phyloP scores from a whole-genome alignment of 345 rosid genomes.

The Salix dunnii region DNA sequence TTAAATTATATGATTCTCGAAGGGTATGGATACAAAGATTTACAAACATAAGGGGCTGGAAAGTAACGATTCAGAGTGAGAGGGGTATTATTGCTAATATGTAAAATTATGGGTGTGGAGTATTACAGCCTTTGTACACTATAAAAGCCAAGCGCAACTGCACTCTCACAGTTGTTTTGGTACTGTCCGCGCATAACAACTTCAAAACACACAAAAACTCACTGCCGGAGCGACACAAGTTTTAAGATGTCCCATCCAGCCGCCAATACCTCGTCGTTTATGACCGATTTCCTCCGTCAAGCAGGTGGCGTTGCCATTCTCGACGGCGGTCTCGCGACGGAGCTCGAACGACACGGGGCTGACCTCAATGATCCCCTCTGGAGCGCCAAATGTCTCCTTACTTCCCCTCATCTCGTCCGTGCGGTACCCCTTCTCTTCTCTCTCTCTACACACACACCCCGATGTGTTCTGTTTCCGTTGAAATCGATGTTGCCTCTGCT shows the following conservation, averaged over 20 bases:
- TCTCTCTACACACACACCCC: background rate
- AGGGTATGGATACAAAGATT: background rate
- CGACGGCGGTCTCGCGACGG: constrained; percentile 84
- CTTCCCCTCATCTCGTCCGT: constrained; percentile 67
- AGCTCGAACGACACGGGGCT: constrained; percentile 71
- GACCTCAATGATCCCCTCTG: constrained; percentile 83
- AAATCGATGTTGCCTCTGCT: background rate
- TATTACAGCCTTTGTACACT: background rate
- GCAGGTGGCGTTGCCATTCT: constrained; percentile 57
- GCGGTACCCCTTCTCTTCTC: constrained; percentile 24
- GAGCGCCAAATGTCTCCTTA: constrained; percentile 79
- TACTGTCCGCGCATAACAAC: background rate
- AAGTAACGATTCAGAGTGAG: background rate
- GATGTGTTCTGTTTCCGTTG: background rate
- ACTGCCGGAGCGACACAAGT: background rate
- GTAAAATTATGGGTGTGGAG: background rate
- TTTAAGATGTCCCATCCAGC: constrained; percentile 23
- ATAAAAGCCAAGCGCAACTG: background rate
- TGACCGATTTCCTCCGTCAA: constrained; percentile 49
- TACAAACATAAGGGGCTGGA: background rate
- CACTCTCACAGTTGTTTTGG: background rate
- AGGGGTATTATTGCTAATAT: background rate
- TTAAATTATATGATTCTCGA: background rate
- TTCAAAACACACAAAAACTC: background rate
- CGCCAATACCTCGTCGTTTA: constrained; percentile 30